Evolutionary conservation across 164 flowering plant genomes (phyloP).

Genomic region (Stephania japonica): DNA sequence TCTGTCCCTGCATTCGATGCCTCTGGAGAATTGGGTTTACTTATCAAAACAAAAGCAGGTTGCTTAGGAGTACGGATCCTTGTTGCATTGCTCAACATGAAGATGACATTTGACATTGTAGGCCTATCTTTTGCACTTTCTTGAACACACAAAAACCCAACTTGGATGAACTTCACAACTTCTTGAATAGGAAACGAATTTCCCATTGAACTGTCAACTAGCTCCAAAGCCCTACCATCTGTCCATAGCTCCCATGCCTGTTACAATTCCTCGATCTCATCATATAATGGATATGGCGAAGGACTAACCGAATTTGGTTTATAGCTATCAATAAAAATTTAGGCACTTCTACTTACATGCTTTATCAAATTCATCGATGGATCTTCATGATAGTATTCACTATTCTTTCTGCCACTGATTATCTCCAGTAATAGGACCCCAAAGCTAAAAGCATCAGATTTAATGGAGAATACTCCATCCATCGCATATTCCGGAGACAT

Average conservation of each 20-base stretch:
- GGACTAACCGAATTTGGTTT: neutral
- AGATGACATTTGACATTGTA: conserved; percentile 1
- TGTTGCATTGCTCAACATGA: conserved; percentile 5
- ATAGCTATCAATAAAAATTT: neutral
- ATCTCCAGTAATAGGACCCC: conserved; percentile 64
- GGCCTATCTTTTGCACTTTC: conserved; percentile 11
- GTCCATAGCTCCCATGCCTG: conserved; percentile 11
- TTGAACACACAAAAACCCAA: conserved; percentile 12
- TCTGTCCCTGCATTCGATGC: conserved; percentile 7
- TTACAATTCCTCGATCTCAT: neutral
- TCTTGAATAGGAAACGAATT: conserved; percentile 7
- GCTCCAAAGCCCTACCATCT: conserved; percentile 7
- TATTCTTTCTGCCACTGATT: conserved; percentile 51
- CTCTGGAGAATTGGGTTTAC: neutral
- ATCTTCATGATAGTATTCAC: conserved; percentile 37
- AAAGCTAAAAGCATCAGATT: conserved; percentile 67
- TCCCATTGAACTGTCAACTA: conserved; percentile 6
- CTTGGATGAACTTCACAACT: conserved; percentile 5
- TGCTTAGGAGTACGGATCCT: neutral
- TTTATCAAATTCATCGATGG: conserved; percentile 46
- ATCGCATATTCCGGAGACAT: conserved; percentile 75
- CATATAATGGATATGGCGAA: neutral
- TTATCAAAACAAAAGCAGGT: conserved; percentile 3
- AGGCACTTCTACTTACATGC: conserved; percentile 34
- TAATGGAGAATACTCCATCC: conserved; percentile 55